Conservation (phyloP, 148 eudicot genomes). For the Chenopodium berlandieri region DNA sequence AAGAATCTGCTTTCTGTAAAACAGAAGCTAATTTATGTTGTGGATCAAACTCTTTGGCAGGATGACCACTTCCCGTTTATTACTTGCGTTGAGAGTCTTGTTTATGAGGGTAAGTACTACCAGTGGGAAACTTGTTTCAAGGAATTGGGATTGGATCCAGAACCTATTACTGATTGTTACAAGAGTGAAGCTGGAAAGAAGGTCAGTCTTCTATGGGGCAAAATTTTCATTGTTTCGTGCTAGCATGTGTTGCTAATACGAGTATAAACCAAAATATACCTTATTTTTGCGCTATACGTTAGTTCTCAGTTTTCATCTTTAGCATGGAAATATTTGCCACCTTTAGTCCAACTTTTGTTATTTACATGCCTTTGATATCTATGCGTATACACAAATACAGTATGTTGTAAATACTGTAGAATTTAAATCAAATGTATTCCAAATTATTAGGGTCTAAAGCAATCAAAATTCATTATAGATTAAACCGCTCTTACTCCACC, state of each 20-base stretch:
- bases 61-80: conserved; percentile 59
- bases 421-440: neutral
- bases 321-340: neutral
- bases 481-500: neutral
- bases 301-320: neutral
- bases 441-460: neutral
- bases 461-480: neutral
- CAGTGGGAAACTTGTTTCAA: conserved; percentile 66
- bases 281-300: neutral
- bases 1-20: neutral
- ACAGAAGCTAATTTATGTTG: conserved; percentile 6
- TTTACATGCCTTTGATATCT: neutral
- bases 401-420: neutral
- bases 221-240: neutral
- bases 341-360: neutral
- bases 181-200: conserved; percentile 46
- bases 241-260: neutral
- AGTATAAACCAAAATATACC: too few relatives aligned
- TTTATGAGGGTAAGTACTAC: conserved; percentile 34
- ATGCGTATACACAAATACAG: neutral
- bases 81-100: conserved; percentile 58
- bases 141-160: conserved; percentile 46
- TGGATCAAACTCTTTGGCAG: conserved; percentile 42
- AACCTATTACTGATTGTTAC: conserved; percentile 47
- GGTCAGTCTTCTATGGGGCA: conserved; percentile 32